phyloP scores from a whole-genome alignment of 2,329 filamentous ascomycete genomes.

The Alternaria angustiovoidea region DNA sequence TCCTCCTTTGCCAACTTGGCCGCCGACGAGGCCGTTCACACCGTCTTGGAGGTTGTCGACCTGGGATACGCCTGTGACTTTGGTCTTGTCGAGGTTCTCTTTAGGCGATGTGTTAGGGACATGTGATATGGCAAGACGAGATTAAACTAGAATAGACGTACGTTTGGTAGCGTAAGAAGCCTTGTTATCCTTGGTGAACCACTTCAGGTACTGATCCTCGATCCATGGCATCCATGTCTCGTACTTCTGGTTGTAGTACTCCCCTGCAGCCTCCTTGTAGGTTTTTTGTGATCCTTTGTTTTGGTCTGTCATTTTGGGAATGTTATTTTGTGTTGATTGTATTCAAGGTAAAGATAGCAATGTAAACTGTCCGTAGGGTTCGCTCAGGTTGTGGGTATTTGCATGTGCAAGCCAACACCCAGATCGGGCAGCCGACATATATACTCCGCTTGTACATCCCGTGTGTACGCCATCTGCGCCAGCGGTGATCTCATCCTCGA shows the following conservation, averaged over 20 bases:
- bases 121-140: not conserved
- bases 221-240: slow-evolving; percentile 80
- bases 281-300: slow-evolving; percentile 27
- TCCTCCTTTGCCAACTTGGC: slow-evolving; percentile 74
- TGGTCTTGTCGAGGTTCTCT: slow-evolving; percentile 74
- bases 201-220: slow-evolving; percentile 75
- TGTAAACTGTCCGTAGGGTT: not conserved
- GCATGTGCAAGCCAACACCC: not conserved
- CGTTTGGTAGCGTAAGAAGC: slow-evolving; percentile 74
- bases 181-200: slow-evolving; percentile 81
- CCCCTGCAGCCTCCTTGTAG: slow-evolving; percentile 41
- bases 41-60: slow-evolving; percentile 74
- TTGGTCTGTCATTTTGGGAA: slow-evolving; percentile 9
- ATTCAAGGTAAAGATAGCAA: not conserved
- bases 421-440: slow-evolving; percentile 9
- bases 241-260: slow-evolving; percentile 75
- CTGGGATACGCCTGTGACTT: slow-evolving; percentile 72
- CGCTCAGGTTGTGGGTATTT: not conserved
- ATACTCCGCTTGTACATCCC: slow-evolving; percentile 9
- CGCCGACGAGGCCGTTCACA: slow-evolving; percentile 67
- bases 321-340: not conserved
- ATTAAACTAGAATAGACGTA: slow-evolving; percentile 48
- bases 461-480: slow-evolving; percentile 8
- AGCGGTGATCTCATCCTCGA: slow-evolving; percentile 30
- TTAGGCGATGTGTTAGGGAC: slow-evolving; percentile 1